A percentile compares a stretch with the other conserved stretches of the same genome.
These are phyloP conservation scores for Trametes polyzona DNA, from an alignment of 1,284 basidiomycete species.

Conservation along the genomic window DNA sequence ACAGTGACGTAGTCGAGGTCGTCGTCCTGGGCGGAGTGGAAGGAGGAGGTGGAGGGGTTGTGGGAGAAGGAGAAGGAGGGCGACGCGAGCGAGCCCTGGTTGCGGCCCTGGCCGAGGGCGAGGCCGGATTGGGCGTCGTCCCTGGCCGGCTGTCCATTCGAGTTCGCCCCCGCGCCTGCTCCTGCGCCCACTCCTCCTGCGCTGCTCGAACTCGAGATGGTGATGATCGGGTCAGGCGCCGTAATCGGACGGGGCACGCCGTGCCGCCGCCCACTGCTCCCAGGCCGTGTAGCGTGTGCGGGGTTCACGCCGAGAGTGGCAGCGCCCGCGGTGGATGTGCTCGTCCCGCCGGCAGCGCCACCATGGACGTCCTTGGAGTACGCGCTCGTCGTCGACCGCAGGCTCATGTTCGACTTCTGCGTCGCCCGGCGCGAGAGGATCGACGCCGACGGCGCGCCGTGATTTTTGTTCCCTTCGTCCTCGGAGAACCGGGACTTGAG, in stretches of 20 bases:
- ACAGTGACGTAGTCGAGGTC: constrained; percentile 74
- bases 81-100: constrained; percentile 13
- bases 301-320: constrained; percentile 12
- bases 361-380: constrained; percentile 9
- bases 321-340: constrained; percentile 1
- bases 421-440: constrained; percentile 28
- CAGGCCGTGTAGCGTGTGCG: no score
- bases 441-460: constrained; percentile 21
- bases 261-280: constrained; percentile 20
- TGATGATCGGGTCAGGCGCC: constrained; percentile 41
- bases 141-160: constrained; percentile 23
- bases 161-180: constrained; percentile 14
- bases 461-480: constrained; percentile 23
- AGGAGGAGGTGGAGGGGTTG: constrained; percentile 33
- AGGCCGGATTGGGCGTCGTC: constrained; percentile 18
- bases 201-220: constrained; percentile 30
- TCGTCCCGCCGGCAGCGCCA: background rate
- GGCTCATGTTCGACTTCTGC: constrained; percentile 29
- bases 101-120: background rate
- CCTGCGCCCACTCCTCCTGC: background rate
- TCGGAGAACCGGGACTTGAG: constrained; percentile 33
- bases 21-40: constrained; percentile 46
- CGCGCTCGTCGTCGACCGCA: constrained; percentile 29
- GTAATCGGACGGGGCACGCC: constrained; percentile 32
- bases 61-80: constrained; percentile 25